These are phyloP conservation scores for Linaria vulgaris DNA, from an alignment of 257 asterid species.

Conservation along the genomic window DNA sequence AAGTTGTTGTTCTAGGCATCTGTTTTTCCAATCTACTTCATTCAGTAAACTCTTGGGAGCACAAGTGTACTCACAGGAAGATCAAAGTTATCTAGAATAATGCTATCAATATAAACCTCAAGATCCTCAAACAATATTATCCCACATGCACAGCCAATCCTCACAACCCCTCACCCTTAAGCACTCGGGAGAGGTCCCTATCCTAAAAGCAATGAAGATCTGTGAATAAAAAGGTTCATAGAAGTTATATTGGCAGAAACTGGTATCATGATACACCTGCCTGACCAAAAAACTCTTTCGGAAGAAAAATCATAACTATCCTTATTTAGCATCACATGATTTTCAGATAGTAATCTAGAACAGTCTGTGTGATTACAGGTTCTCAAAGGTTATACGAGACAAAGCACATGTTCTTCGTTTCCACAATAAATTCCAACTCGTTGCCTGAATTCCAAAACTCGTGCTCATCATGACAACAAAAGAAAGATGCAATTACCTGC, in stretches of 20 bases:
- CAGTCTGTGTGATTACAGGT: slow-evolving; percentile 6
- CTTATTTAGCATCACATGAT: not conserved
- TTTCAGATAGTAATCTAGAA: not conserved
- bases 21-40: not conserved
- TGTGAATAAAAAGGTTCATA: too few species aligned
- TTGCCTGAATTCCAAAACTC: not conserved
- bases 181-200: too few species aligned
- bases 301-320: not conserved
- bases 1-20: not conserved
- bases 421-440: slow-evolving; percentile 8
- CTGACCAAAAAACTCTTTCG: too few species aligned
- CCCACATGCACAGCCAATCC: not conserved
- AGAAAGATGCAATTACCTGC: slow-evolving; percentile 51
- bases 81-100: not conserved
- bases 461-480: slow-evolving; percentile 4
- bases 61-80: not conserved
- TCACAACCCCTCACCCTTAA: not conserved
- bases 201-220: too few species aligned
- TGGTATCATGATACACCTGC: too few species aligned
- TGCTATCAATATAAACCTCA: not conserved
- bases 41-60: not conserved
- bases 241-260: too few species aligned
- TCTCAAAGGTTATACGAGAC: not conserved
- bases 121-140: not conserved
- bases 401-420: slow-evolving; percentile 14